A percentile compares a stretch with the other conserved stretches of the same genome.
These are phyloP conservation scores for Carex littledalei DNA, from an alignment of 176 grass and related monocot genomes.

Conservation along the genomic window DNA sequence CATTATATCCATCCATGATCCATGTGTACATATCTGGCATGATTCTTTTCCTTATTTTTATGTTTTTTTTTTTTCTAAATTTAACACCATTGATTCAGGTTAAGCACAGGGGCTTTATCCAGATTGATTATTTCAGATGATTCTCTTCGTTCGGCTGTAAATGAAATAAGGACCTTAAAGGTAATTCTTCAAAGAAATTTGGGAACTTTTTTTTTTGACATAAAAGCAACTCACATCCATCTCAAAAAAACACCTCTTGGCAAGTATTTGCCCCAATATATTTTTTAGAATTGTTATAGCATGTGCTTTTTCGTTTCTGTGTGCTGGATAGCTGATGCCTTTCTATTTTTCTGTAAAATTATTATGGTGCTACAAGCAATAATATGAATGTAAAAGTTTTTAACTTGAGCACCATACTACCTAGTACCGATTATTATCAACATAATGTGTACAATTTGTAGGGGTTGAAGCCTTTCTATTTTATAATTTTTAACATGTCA, in stretches of 20 bases:
- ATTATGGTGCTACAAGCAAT: neutral
- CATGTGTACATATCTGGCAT: neutral
- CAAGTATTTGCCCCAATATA: neutral
- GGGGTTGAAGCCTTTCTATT: conserved; percentile 1
- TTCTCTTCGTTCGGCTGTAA: conserved; percentile 72
- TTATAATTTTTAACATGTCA: too few relatives aligned
- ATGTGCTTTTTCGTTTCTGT: neutral
- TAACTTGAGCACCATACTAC: neutral
- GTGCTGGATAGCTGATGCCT: neutral
- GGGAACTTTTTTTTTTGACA: neutral
- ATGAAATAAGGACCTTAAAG: conserved; percentile 83
- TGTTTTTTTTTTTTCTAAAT: neutral
- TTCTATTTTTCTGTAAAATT: neutral
- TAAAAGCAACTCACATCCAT: neutral
- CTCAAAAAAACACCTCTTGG: neutral
- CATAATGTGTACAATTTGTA: neutral
- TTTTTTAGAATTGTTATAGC: neutral
- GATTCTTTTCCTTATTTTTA: neutral
- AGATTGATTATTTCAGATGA: conserved; percentile 95
- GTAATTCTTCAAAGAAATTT: conserved; percentile 29
- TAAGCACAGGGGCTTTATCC: conserved; percentile 92
- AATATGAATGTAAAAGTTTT: neutral
- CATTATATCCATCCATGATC: neutral
- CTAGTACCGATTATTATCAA: neutral
- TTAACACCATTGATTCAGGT: conserved; percentile 32